Conservation (phyloP, 2,329 filamentous ascomycete species). For the Sporothrix brasiliensis region DNA sequence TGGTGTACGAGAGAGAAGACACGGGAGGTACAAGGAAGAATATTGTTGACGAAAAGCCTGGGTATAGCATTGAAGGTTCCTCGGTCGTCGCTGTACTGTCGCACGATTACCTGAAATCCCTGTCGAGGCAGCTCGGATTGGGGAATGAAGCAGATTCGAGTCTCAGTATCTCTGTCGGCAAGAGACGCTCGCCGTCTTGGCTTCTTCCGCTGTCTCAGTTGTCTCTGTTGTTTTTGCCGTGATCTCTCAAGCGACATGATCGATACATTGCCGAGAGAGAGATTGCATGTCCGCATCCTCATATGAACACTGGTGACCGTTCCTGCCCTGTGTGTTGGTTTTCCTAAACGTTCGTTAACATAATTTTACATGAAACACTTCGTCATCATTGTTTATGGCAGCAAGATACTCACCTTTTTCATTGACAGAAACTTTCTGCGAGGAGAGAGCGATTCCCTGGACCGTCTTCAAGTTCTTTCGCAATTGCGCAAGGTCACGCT, state of each 20-base stretch:
- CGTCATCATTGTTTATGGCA: not conserved
- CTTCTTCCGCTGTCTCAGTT: not conserved
- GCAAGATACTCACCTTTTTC: not conserved
- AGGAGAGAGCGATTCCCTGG: not conserved
- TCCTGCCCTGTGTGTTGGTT: not conserved
- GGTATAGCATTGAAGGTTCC: slow-evolving; percentile 12
- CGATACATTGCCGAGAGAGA: not conserved
- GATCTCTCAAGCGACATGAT: not conserved
- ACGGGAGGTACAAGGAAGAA: not conserved
- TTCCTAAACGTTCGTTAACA: not conserved
- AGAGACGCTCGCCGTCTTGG: not conserved
- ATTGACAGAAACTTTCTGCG: not conserved
- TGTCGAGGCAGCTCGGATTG: not conserved
- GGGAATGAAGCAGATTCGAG: not conserved
- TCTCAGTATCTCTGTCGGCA: not conserved
- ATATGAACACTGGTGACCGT: not conserved
- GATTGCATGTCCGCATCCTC: not conserved
- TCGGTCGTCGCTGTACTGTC: not conserved
- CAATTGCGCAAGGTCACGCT: not conserved
- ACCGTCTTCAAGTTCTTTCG: not conserved
- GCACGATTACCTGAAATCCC: slow-evolving; percentile 7
- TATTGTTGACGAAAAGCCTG: not conserved
- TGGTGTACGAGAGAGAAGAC: not conserved
- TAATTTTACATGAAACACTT: not conserved
- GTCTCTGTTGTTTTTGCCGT: not conserved